Conservation (phyloP, 2,329 filamentous ascomycete genomes). For the Ascochyta fabae region DNA sequence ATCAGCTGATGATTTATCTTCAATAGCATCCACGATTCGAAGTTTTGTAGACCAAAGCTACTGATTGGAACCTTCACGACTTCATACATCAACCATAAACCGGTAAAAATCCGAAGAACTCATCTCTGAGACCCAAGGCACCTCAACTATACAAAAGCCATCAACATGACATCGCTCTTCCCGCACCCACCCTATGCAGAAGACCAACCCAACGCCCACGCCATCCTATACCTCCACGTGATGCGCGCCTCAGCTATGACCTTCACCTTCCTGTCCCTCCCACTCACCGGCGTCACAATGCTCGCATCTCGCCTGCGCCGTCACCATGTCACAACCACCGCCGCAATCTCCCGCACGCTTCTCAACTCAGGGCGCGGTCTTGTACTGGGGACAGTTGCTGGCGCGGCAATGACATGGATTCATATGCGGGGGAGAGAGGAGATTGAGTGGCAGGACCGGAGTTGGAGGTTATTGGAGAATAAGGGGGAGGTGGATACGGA, state of each 20-base stretch:
- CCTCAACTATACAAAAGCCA: not conserved
- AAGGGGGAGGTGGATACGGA: conserved; percentile 61
- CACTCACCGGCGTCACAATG: conserved; percentile 33
- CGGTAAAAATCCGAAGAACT: not conserved
- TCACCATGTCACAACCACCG: conserved; percentile 35
- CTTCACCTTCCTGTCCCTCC: conserved; percentile 57
- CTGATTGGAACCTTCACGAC: not conserved
- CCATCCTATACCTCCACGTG: conserved; percentile 67
- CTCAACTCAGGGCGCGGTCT: conserved; percentile 56
- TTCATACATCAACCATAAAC: not conserved
- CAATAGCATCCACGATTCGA: not conserved
- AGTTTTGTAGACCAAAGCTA: too few species aligned
- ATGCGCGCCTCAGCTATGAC: conserved; percentile 62
- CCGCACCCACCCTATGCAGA: conserved; percentile 66
- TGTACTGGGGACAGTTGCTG: conserved; percentile 54
- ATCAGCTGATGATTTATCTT: not conserved
- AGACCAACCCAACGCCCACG: conserved; percentile 63
- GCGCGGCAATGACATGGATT: conserved; percentile 53
- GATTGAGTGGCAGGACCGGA: conserved; percentile 70
- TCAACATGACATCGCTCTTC: conserved; percentile 61
- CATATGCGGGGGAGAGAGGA: conserved; percentile 64
- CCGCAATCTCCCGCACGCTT: conserved; percentile 48
- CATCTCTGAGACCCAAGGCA: too few species aligned
- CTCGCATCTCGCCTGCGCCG: conserved; percentile 31
- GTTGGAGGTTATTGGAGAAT: conserved; percentile 67